Base-by-base conservation (phyloP, 139 green algal genomes). In the Desmodesmus armatus region DNA sequence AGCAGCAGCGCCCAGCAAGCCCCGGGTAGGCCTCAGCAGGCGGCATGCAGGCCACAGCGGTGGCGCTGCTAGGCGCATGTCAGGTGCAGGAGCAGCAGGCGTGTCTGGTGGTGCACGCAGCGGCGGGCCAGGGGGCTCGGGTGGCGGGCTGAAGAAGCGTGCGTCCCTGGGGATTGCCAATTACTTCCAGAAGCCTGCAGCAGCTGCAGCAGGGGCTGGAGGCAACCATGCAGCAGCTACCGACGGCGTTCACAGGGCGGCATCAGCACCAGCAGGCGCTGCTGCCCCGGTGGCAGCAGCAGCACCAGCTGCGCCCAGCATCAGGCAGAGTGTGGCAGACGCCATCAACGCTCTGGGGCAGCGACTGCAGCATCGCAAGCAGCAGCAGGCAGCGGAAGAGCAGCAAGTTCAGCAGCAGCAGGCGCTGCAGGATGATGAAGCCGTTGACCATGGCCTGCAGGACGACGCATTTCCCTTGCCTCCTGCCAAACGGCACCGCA, bases 121-220 rank as follows among this genome's bases (percentile, higher is more conserved):
- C 9, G 39, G 9, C 27, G 78, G 6, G 13, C 13, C 41, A 66
- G 62, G 23, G 17, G n/a, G 60, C 40, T 73, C 37, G 31, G 44
- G 23, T 31, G 67, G 65, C 78, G 63, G 62, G 27, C 31, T 27
- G 13, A 70, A 6, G n/a, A 40, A 39, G 9, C 41, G 51, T 58
- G 63, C 41, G 29, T 23, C 37, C 0, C 41, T 80, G 4, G 79
- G 79, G 21, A 85, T 85, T 44, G 63, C 62, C 3, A 62, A 63
- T 29, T 85, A 78, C 79, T 77, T 85, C 47, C 31, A 69, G 60
- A 27, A 53, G 23, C 23, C 51, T 40, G 35, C 75, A 49, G 55
- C 78, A 58, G 58, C 55, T 35, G 31, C 13, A 25, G 40, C 23
- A 15, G 41, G 39, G 58, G 70, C 41, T 25, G 3, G n/a, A n/a